Base-by-base conservation (phyloP, 2,329 filamentous ascomycete species). In the Aspergillus fructus region DNA sequence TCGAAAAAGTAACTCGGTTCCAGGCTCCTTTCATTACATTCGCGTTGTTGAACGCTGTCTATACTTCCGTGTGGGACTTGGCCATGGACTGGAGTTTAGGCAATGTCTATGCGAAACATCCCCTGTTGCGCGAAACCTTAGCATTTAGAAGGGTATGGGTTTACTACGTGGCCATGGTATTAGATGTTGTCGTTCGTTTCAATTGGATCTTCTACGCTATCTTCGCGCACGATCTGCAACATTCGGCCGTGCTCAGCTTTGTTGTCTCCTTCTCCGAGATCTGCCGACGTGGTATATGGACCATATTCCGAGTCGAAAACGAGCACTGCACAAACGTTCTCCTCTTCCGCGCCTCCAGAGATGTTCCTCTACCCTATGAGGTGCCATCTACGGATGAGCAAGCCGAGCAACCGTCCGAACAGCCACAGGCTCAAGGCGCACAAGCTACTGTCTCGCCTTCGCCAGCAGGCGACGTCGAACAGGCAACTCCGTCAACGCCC, bases 51-150 rank as follows among this genome's bases (percentile, higher is more conserved):
- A 99, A 97, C 71, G 84, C 87, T 45, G 75, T 96, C 27, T 97
- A 97, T 73, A 88, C 84, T 65, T 91, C 88, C 9, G 83, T 96
- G 42, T 99, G 94, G 94, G 94, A 99, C 71, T 78, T 99, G 2
- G 86, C 91, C 62, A 97, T 97, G 90, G 94, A 99, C 73, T 97
- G 94, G 83, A 94, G 89, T 58, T 81, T 97, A n/a, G 83, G 93
- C 3, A 92, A 97, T 66, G 82, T 89, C 0, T 85, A 88, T 55
- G 85, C 90, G 0, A 83, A 84, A 11, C 80, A 89, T 63, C 83
- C 78, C 2, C 81, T 87, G 49, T 83, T 97, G 11, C 88, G 94
- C 6, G 85, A 93, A 58, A 88, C 90, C 8, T 82, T 94, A 0
- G 92, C 88, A 0, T 89, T 94, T 66, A 93, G 93, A 69, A 81